Evolutionary conservation across 140 eudicot species (phyloP).

Genomic region (Flaveria floridana): DNA sequence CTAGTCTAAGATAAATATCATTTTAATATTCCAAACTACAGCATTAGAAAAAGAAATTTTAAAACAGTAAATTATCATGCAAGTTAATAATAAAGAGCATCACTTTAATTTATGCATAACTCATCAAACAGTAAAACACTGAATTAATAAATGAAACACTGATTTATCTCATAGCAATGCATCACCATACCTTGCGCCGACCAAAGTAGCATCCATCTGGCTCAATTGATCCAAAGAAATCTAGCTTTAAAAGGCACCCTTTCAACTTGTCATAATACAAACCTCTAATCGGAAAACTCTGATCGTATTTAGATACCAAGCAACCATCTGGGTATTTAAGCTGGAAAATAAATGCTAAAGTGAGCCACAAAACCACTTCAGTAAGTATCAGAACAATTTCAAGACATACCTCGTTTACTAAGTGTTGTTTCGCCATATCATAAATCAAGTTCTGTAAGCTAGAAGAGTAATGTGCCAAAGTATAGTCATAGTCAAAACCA

Average conservation of each 20-base stretch:
- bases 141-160: not conserved
- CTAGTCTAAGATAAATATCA: constrained; percentile 8
- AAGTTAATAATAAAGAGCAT: constrained; percentile 1
- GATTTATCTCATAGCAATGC: not conserved
- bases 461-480: constrained; percentile 90
- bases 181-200: constrained; percentile 66
- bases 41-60: not conserved
- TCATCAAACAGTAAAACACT: not conserved
- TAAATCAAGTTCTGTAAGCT: constrained; percentile 78
- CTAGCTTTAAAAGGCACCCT: constrained; percentile 93
- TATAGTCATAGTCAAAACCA: constrained; percentile 95
- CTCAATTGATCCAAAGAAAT: constrained; percentile 98
- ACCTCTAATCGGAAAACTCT: constrained; percentile 89
- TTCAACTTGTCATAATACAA: constrained; percentile 83
- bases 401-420: constrained; percentile 78
- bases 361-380: constrained; percentile 12
- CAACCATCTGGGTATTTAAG: constrained; percentile 90
- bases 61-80: not conserved
- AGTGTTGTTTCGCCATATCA: constrained; percentile 82
- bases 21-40: constrained; percentile 4
- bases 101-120: constrained; percentile 5
- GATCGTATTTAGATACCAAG: constrained; percentile 76
- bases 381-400: constrained; percentile 1
- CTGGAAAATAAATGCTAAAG: constrained; percentile 42
- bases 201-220: constrained; percentile 98